Percentiles rank a stretch among this genome's conserved stretches.
phyloP scores from a whole-genome alignment of 176 grass and related monocot genomes.

The Phoenix dactylifera region DNA sequence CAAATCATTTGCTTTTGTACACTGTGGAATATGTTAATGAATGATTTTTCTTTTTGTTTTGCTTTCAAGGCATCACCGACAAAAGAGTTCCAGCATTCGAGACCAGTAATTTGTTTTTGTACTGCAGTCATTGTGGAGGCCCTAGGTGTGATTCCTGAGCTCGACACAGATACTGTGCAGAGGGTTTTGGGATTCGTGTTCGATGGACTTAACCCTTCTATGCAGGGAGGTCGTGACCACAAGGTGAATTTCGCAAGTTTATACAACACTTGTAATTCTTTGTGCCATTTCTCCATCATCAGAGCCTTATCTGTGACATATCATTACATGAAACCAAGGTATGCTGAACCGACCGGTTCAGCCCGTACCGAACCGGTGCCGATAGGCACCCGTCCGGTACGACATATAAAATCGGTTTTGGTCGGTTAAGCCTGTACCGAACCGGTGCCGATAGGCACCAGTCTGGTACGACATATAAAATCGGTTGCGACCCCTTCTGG shows the following conservation, averaged over 20 bases:
- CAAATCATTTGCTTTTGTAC: no score
- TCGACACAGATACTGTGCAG: constrained; percentile 79
- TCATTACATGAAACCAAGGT: no score
- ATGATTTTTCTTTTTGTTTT: constrained; percentile 20
- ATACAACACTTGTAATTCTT: neutral
- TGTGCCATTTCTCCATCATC: no score
- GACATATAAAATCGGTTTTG: no score
- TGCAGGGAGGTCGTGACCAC: constrained; percentile 49
- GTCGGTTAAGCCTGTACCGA: no score
- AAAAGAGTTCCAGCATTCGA: constrained; percentile 62
- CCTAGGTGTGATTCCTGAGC: constrained; percentile 63
- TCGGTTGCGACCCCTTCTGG: no score
- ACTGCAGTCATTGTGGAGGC: constrained; percentile 77
- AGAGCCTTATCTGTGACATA: no score
- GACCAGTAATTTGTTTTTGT: constrained; percentile 66
- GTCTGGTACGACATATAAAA: no score
- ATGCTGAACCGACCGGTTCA: no score
- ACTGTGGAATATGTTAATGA: neutral
- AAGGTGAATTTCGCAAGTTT: constrained; percentile 38
- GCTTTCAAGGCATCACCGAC: constrained; percentile 50
- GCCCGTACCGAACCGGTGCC: no score
- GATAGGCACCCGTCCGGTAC: no score
- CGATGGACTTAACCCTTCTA: constrained; percentile 63
- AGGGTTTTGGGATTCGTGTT: constrained; percentile 77
- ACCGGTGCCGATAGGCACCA: no score